Conservation (phyloP, 2,329 filamentous ascomycete species). For the Neofusicoccum cordaticola region DNA sequence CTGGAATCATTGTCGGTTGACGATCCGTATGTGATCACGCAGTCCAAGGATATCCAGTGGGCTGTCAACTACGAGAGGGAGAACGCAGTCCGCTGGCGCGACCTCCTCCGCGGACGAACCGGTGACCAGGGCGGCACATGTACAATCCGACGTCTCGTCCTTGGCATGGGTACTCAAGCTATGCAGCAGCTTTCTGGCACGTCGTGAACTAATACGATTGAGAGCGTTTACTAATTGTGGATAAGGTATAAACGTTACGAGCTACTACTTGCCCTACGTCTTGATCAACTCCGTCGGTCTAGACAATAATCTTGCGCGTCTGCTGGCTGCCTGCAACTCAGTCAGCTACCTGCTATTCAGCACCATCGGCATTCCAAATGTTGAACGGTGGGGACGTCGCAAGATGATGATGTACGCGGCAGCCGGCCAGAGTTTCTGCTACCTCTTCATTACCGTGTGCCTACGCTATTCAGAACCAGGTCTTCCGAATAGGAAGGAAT, state of each 20-base stretch:
- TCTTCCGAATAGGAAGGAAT: slow-evolving; percentile 20
- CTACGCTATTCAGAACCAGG: slow-evolving; percentile 40
- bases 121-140: slow-evolving; percentile 45
- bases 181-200: slow-evolving; percentile 46
- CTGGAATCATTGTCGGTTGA: slow-evolving; percentile 45
- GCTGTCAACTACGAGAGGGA: slow-evolving; percentile 50
- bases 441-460: slow-evolving; percentile 51
- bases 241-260: slow-evolving; percentile 2
- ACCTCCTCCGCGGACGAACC: slow-evolving; percentile 50
- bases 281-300: slow-evolving; percentile 58
- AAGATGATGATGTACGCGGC: slow-evolving; percentile 60
- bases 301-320: slow-evolving; percentile 48
- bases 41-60: slow-evolving; percentile 47
- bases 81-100: slow-evolving; percentile 49
- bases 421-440: slow-evolving; percentile 52
- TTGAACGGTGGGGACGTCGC: slow-evolving; percentile 54
- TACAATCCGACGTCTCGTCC: slow-evolving; percentile 50
- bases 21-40: slow-evolving; percentile 45
- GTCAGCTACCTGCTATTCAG: slow-evolving; percentile 50
- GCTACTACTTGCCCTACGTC: slow-evolving; percentile 57
- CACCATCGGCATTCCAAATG: slow-evolving; percentile 45
- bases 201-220: too few species aligned
- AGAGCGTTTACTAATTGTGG: too few species aligned
- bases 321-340: slow-evolving; percentile 56
- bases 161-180: slow-evolving; percentile 54